Base-by-base conservation (phyloP, 768 basidiomycete species). In the Collybia nuda region DNA sequence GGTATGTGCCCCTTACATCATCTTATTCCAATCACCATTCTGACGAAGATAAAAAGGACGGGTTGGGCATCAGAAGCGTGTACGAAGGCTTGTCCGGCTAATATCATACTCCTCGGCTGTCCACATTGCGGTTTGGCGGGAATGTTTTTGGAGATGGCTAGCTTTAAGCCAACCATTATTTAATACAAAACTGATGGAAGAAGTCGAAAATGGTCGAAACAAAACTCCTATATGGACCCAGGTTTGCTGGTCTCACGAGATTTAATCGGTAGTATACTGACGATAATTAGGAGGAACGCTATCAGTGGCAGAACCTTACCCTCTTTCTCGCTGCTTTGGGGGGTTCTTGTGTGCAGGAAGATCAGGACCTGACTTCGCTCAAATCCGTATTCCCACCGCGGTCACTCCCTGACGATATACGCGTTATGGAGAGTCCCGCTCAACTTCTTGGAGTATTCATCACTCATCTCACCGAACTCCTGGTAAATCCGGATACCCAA, bases 291-390 rank as follows among this genome's bases (percentile, higher is more conserved):
- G 89, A 91, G 17, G 77, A 82, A 56, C 79, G 84, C 37, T 79
- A 76, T 32, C 88, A 92, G 56, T 97, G 93, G 93, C 86, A 90
- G 59, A 92, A 94, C 61, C 70, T 92, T 11, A 85, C 88, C 0
- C 68, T 92, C 19, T 90, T 88, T 67, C 71, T 95, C 35, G 82
- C 89, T 3, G 80, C 88, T 0, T 76, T 85, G n/a, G 84, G 85
- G 32, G 86, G 87, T 4, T 72, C 80, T 5, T 86, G 86, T 53
- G 68, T 82, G 17, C 69, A 74, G 36, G 81, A 86, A 14, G 69
- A 74, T 39, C 73, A 78, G 26, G 73, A 83, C 37, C 65, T 77
- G 28, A 66, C 68, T n/a, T 71, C 76, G 19, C 67, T 90, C 19
- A 69, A 76, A 15, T 59, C 73, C 6, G 70, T 84, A 32, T 77